Evolutionary conservation across 1,284 basidiomycete species (phyloP), one percentile per base, ranked within the genome.

Genomic region (Termitomyces sp.): DNA sequence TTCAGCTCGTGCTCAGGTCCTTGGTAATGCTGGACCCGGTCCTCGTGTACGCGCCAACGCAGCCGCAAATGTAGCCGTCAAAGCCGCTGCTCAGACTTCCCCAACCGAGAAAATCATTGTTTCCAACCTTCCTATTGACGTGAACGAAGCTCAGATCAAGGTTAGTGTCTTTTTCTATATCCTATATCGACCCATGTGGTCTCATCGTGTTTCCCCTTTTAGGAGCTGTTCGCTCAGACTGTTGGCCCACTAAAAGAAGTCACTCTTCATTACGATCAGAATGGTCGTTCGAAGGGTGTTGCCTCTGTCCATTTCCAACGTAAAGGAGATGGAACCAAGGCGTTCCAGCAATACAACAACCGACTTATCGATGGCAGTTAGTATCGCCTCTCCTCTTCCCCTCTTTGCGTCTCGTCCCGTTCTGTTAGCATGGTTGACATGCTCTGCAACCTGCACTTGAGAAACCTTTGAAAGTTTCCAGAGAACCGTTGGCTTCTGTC

Each of bases 361-460:
- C 89, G 96, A 70, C 88, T 99, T 77, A 96, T 99, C 83, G 96
- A 99, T 87, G 93, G 94, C 80, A 97, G 95, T 98, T 90, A 94
- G 95, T 97, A 87, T 81, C 83, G 76, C 77, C 77, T 78, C 65
- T 68, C 67, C 64, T 66, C 67, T 70, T 59, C 55, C 54, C 58
- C 52, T 59, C 68, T 64, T 68, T 65, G 62, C 66, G 65, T 68
- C 59, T 61, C 66, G 61, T 68, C 65, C 65, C 64, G 48, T 66
- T 67, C 56, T 65, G 56, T 65, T 54, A 26, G 52, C 60, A 54
- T 60, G 59, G 57, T 56, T 61, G 56, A 53, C 56, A 58, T 58
- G 47, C 56, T 36, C 51, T 55, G 54, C 52, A 46, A 56, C 56
- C 58, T 55, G 50, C 56, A 47, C 54, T 59, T 62, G 50, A 60